Evolutionary conservation across 768 basidiomycete species (phyloP).

Genomic region (Hypholoma sublateritium): DNA sequence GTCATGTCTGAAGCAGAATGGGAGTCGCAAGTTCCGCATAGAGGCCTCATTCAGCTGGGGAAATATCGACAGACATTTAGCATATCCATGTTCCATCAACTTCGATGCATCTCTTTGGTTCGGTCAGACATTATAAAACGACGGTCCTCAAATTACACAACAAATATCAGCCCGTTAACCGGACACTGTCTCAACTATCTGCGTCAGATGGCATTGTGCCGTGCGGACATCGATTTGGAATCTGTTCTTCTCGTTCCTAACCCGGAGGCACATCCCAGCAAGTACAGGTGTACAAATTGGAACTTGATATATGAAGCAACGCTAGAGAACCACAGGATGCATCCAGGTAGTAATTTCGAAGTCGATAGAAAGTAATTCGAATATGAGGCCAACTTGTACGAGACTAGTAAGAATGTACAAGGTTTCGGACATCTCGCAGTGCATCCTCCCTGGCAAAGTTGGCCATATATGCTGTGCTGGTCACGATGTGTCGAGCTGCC

Average conservation of each 20-base stretch:
- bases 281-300: conserved; percentile 9
- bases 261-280: neutral
- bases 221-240: conserved; percentile 38
- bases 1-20: conserved; percentile 27
- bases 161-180: neutral
- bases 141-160: neutral
- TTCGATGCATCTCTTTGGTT: conserved; percentile 34
- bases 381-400: no score
- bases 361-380: no score
- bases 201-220: conserved; percentile 36
- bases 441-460: no score
- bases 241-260: neutral
- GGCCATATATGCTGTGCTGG: no score
- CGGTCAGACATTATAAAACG: conserved; percentile 6
- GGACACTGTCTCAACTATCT: conserved; percentile 41
- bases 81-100: conserved; percentile 38
- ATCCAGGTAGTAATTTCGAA: no score
- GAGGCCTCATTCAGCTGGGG: conserved; percentile 20
- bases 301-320: conserved; percentile 1
- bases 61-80: conserved; percentile 28
- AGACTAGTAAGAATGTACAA: no score
- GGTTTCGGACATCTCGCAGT: no score
- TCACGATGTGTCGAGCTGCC: no score
- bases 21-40: conserved; percentile 23
- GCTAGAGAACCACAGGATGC: neutral